Base-by-base conservation (phyloP, 2,329 filamentous ascomycete species). In the Aureobasidium sp. region DNA sequence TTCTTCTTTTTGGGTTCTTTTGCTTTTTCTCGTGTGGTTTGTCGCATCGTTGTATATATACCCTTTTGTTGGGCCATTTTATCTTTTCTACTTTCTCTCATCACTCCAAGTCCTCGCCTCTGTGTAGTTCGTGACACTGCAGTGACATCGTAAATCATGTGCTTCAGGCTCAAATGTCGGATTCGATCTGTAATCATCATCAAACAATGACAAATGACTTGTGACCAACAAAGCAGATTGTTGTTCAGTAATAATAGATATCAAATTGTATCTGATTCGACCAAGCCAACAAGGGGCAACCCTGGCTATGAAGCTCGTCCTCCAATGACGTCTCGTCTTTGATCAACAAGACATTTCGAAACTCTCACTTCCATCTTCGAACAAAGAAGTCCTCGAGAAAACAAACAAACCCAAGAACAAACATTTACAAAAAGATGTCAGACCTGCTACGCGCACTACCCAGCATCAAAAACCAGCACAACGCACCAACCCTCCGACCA, bases 351-450 rank as follows among this genome's bases (percentile, higher is more conserved):
- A 37, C 47, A 50, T 23, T 23, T 37, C 47, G 10, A 17, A 25
- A 50, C 29, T 33, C 31, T 23, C 21, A 37, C 47, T 17, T 19
- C 25, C 15, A 50, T 31, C 35, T 15, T 35, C 13, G 13, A 37
- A 25, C 47, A 42, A 54, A n/a, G 2, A 21, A 38, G 19, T n/a
- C n/a, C n/a, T n/a, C n/a, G n/a, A n/a, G n/a, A 4, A 42, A 21
- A 21, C 10, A 42, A 1, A 15, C 11, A 55, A 63, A 29, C 4
- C 27, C 27, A 29, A n/a, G n/a, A n/a, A n/a, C n/a, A n/a, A n/a
- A n/a, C n/a, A n/a, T n/a, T n/a, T n/a, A n/a, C n/a, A n/a, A n/a
- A 29, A 29, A 29, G 23, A 64, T 64, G 63, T 64, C 63, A 31
- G 63, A 64, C 45, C 46, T 64, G 7, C 59, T 64, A 23, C 61